Percentiles rank a stretch among this genome's conserved stretches.
These are phyloP conservation scores for Tuber magnatum DNA, from an alignment of 495 filamentous ascomycete genomes.

Conservation along the genomic window DNA sequence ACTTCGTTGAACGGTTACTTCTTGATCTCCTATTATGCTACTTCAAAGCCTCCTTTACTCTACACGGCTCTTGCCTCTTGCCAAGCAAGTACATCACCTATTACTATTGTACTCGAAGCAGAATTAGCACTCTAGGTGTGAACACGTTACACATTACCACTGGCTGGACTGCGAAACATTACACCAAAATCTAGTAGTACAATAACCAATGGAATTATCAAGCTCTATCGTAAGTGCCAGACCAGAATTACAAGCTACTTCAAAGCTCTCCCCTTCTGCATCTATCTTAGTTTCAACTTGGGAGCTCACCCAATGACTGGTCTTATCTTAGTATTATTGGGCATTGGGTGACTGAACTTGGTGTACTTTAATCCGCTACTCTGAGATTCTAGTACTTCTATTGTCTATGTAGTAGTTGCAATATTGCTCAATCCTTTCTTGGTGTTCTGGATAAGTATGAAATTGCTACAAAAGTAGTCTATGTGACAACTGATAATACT, in stretches of 20 bases:
- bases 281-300: constrained; percentile 1
- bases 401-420: constrained; percentile 12
- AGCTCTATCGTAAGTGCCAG: not conserved
- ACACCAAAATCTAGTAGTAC: not conserved
- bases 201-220: not conserved
- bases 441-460: constrained; percentile 17
- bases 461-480: constrained; percentile 16
- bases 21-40: no score
- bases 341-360: not conserved
- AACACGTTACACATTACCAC: no score
- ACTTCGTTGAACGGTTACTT: no score
- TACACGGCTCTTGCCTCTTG: no score
- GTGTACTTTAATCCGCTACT: not conserved
- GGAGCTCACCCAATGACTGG: not conserved
- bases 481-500: constrained; percentile 26
- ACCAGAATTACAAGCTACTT: not conserved
- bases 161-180: not conserved
- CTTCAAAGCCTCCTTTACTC: no score
- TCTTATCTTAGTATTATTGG: not conserved
- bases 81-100: no score
- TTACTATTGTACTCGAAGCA: no score
- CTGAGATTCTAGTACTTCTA: not conserved
- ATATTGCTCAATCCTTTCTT: constrained; percentile 10
- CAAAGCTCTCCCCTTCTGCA: not conserved
- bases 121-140: no score